Evolutionary conservation across 345 rosid genomes (phyloP).

Genomic region (Moringa oleifera): DNA sequence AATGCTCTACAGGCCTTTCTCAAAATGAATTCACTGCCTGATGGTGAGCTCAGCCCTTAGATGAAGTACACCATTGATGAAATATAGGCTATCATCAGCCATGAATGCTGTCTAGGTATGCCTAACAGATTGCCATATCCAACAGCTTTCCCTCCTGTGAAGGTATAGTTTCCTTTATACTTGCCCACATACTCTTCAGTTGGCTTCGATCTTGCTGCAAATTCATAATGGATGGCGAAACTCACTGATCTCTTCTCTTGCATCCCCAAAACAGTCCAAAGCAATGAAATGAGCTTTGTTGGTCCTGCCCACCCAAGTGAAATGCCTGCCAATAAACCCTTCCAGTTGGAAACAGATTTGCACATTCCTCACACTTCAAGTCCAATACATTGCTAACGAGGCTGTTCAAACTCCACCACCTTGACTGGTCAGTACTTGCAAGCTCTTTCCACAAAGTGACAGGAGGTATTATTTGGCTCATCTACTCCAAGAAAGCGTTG

Average conservation of each 20-base stretch:
- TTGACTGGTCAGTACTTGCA: slow-evolving; percentile 68
- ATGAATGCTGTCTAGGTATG: slow-evolving; percentile 55
- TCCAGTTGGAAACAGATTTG: slow-evolving; percentile 44
- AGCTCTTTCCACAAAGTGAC: slow-evolving; percentile 64
- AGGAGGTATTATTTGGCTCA: slow-evolving; percentile 25
- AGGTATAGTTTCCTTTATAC: slow-evolving; percentile 49
- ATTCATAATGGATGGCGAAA: slow-evolving; percentile 61
- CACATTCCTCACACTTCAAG: slow-evolving; percentile 64
- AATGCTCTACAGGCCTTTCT: background rate
- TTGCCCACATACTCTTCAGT: slow-evolving; percentile 46
- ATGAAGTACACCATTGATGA: slow-evolving; percentile 69
- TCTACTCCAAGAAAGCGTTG: slow-evolving; percentile 44
- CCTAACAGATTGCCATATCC: slow-evolving; percentile 59
- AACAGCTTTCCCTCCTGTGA: slow-evolving; percentile 56
- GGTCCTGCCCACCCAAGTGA: slow-evolving; percentile 77
- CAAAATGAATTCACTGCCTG: slow-evolving; percentile 19
- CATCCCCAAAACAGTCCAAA: slow-evolving; percentile 76
- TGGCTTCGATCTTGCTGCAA: slow-evolving; percentile 68
- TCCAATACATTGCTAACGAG: slow-evolving; percentile 70
- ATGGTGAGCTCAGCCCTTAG: slow-evolving; percentile 82
- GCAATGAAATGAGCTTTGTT: slow-evolving; percentile 44
- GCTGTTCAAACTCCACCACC: slow-evolving; percentile 67
- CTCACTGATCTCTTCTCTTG: slow-evolving; percentile 55
- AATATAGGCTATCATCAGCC: slow-evolving; percentile 50
- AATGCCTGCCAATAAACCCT: slow-evolving; percentile 64